phyloP scores from a whole-genome alignment of 2,329 filamentous ascomycete genomes.

The Phaeophleospora eucalypticola region DNA sequence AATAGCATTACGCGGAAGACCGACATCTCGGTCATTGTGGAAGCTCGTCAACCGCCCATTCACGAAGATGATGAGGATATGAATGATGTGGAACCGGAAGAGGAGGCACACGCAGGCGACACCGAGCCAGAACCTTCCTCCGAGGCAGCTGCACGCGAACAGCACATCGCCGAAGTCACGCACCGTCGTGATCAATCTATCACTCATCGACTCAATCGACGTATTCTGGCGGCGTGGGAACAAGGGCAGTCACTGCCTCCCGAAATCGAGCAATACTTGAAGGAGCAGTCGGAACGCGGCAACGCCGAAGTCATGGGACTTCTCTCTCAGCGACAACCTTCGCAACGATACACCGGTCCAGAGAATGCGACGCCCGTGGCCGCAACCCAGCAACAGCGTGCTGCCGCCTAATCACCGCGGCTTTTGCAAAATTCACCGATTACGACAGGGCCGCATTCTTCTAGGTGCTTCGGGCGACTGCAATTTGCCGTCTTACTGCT shows the following conservation, averaged over 20 bases:
- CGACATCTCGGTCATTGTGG: slow-evolving; percentile 31
- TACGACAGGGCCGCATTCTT: background rate
- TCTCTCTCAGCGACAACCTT: slow-evolving; percentile 14
- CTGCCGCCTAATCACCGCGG: slow-evolving; percentile 16
- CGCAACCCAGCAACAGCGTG: slow-evolving; percentile 18
- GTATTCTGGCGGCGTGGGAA: slow-evolving; percentile 30
- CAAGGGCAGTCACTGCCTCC: slow-evolving; percentile 31
- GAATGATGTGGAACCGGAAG: slow-evolving; percentile 22
- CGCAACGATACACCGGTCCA: slow-evolving; percentile 13
- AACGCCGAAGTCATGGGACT: slow-evolving; percentile 15
- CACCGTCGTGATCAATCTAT: slow-evolving; percentile 25
- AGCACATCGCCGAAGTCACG: slow-evolving; percentile 26
- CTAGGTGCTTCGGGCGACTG: background rate
- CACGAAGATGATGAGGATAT: slow-evolving; percentile 25
- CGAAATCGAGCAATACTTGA: slow-evolving; percentile 34
- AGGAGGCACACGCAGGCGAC: slow-evolving; percentile 13
- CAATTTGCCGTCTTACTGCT: background rate
- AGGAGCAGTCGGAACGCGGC: slow-evolving; percentile 32
- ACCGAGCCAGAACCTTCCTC: slow-evolving; percentile 17
- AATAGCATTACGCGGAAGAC: slow-evolving; percentile 32
- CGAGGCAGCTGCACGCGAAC: slow-evolving; percentile 21
- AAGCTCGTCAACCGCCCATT: slow-evolving; percentile 21
- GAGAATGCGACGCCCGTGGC: slow-evolving; percentile 17
- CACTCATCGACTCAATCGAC: slow-evolving; percentile 25
- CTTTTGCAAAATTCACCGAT: background rate